Conservation (phyloP, 306 rosid species). For the Gillenia trifoliata region DNA sequence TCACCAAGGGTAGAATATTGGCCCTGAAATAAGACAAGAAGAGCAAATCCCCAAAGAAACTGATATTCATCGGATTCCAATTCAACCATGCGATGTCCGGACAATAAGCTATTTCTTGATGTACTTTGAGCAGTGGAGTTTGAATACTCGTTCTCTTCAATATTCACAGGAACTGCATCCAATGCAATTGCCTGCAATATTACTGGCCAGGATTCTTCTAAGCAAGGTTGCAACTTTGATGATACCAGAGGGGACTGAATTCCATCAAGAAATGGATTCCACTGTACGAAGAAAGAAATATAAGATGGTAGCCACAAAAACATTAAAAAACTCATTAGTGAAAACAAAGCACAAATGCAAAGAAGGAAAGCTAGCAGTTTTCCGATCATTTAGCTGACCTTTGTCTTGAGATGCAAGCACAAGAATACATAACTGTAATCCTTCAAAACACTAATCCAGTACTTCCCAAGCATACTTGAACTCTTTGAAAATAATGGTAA, state of each 20-base stretch:
- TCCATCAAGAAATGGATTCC: constrained; percentile 90
- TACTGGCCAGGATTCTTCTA: constrained; percentile 99
- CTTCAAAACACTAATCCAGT: constrained; percentile 76
- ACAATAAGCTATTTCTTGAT: constrained; percentile 35
- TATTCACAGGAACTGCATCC: constrained; percentile 78
- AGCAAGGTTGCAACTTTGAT: constrained; percentile 70
- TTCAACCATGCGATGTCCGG: constrained; percentile 84
- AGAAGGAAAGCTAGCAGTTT: constrained; percentile 8
- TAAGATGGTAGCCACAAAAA: constrained; percentile 18
- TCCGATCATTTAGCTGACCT: constrained; percentile 42
- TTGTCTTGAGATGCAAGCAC: constrained; percentile 58
- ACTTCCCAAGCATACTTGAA: constrained; percentile 77
- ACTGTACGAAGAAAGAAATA: constrained; percentile 45
- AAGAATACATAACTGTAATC: constrained; percentile 74
- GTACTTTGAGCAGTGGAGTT: constrained; percentile 24
- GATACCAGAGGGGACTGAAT: constrained; percentile 74
- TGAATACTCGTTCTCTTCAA: constrained; percentile 40
- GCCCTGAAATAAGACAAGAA: constrained; percentile 71
- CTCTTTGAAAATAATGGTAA: constrained; percentile 84
- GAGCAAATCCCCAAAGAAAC: constrained; percentile 89
- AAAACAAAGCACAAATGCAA: constrained; percentile 12
- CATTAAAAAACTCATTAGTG: not conserved
- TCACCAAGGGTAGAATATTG: constrained; percentile 43
- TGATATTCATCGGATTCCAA: constrained; percentile 60
- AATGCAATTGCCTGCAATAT: constrained; percentile 91